Base-by-base conservation (phyloP, 2,329 filamentous ascomycete species). In the Dactylellina haptotyla region DNA sequence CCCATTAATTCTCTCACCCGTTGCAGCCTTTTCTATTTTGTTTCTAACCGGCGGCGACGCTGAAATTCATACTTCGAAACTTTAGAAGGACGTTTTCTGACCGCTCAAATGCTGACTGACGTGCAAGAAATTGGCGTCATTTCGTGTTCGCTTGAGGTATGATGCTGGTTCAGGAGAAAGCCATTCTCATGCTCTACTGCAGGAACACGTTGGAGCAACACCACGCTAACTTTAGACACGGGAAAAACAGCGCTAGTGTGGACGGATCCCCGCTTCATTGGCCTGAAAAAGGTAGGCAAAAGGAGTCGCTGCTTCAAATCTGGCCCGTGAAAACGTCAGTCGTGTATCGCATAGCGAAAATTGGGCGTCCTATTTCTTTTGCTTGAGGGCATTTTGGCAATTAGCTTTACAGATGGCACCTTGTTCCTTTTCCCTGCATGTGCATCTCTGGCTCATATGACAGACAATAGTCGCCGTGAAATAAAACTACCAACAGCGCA, bases 161-260 rank as follows among this genome's bases (percentile, higher is more conserved):
- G 56, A 53, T 32, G 58, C 53, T 59, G 69, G 66, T 73, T 73
- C 69, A 73, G 69, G 69, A 73, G 69, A 41, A n/a, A 51, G 61
- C 39, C 61, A 23, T 61, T 54, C 37, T 53, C 43, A 37, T 64
- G 39, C 41, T 66, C 61, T 64, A 57, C 69, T 73, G 69, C 69
- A 73, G 69, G 69, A 73, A 73, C 69, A 56, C 69, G 43, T 62
- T 66, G 54, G 61, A 66, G 69, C 20, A 65, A 59, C 61, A 59
- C 53, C 14, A 56, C 59, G 62, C 61, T 66, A 73, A 64, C 53
- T 53, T 64, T 64, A 45, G 69, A 73, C 69, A 73, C 69, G 61
- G 69, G 69, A 73, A 73, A 63, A 72, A 61, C 12, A 61, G 69
- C 61, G 37, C 48, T 66, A 62, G 69, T 16, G 69, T 66, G 61